Percentiles rank a stretch among this genome's conserved stretches.
phyloP scores from a whole-genome alignment of 139 green algal genomes.

The Tetraselmis chui region DNA sequence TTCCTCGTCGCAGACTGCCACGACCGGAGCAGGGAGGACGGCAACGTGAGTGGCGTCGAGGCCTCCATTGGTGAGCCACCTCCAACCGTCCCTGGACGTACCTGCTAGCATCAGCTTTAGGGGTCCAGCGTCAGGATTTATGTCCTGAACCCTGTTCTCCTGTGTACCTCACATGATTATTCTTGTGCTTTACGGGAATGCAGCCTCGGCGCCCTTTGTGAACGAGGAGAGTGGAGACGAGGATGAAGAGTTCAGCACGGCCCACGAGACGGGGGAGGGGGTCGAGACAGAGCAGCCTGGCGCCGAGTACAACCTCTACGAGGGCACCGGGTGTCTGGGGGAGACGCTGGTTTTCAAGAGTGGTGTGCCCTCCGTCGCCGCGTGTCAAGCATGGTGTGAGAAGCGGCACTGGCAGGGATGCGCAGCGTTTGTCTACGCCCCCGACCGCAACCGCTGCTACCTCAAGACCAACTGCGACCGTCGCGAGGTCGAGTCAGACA shows the following conservation, averaged over 20 bases:
- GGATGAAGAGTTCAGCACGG: neutral
- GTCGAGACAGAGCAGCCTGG: neutral
- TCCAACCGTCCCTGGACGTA: neutral
- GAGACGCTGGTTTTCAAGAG: neutral
- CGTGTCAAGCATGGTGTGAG: neutral
- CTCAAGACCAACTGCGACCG: neutral
- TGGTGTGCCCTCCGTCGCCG: neutral
- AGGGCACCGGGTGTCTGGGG: neutral
- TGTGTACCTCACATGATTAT: neutral
- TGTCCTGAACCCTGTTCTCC: neutral
- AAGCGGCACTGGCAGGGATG: neutral
- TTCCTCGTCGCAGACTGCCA: neutral
- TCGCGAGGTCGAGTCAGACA: neutral
- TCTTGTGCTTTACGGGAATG: too few species aligned
- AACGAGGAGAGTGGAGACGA: neutral
- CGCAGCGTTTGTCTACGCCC: neutral
- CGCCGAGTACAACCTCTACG: neutral
- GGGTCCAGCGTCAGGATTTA: neutral
- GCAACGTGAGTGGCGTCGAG: neutral
- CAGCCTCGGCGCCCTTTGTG: neutral
- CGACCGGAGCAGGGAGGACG: neutral
- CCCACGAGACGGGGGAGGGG: too few species aligned
- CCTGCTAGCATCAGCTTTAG: too few species aligned
- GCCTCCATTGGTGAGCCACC: neutral
- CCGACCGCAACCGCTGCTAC: neutral